Percentiles rank a stretch among this genome's conserved stretches.
Evolutionary conservation across 805 yeast species (phyloP).

Genomic region (Allodekkera sacchari): DNA sequence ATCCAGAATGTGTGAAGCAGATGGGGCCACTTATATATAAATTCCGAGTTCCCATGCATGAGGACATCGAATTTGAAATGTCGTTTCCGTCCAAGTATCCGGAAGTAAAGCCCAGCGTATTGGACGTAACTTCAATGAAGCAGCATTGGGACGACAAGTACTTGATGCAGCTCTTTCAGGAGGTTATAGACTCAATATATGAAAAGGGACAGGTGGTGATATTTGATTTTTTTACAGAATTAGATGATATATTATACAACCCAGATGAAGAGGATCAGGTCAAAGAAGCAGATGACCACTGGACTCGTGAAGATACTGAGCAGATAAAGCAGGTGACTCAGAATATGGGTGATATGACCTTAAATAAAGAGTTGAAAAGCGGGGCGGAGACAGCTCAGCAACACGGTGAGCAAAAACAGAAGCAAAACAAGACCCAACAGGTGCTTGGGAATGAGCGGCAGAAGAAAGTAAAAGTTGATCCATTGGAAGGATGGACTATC

Average conservation of each 20-base stretch:
- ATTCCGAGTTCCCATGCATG: conserved; percentile 54
- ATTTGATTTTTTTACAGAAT: conserved; percentile 67
- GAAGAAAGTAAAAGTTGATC: conserved; percentile 25
- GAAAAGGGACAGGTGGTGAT: conserved; percentile 61
- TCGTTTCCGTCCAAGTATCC: conserved; percentile 74
- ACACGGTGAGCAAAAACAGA: conserved; percentile 1
- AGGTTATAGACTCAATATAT: conserved; percentile 46
- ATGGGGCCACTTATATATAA: conserved; percentile 34
- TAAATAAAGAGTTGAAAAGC: conserved; percentile 12
- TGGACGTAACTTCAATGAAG: conserved; percentile 38
- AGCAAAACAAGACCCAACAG: conserved; percentile 7
- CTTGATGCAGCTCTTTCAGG: conserved; percentile 38
- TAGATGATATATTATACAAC: conserved; percentile 43
- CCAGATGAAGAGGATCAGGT: conserved; percentile 22
- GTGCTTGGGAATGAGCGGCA: conserved; percentile 2
- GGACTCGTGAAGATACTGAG: conserved; percentile 12
- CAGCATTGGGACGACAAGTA: conserved; percentile 36
- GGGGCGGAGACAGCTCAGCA: conserved; percentile 17
- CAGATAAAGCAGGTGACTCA: background rate
- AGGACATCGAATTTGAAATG: conserved; percentile 50
- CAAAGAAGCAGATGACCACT: conserved; percentile 15
- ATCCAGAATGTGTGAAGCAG: conserved; percentile 49
- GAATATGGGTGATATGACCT: conserved; percentile 3
- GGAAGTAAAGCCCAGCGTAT: conserved; percentile 46
- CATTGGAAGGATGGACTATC: conserved; percentile 63